These are phyloP conservation scores for Cicer arietinum DNA, from an alignment of 306 rosid genomes.

Conservation along the genomic window DNA sequence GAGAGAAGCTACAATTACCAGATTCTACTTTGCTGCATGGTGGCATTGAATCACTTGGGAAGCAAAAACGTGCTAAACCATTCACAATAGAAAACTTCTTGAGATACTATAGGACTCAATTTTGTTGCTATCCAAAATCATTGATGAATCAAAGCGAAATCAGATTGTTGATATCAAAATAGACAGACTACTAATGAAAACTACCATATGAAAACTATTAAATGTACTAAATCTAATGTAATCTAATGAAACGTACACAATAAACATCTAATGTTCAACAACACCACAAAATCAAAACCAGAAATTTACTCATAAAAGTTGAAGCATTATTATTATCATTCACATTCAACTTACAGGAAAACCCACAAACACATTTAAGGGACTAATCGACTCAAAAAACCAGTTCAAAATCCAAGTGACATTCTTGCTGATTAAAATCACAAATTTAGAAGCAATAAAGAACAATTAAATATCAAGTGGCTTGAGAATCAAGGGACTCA, in stretches of 20 bases:
- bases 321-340: slow-evolving; percentile 62
- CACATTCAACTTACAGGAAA: slow-evolving; percentile 42
- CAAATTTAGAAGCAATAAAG: slow-evolving; percentile 41
- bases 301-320: slow-evolving; percentile 40
- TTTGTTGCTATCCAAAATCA: slow-evolving; percentile 1
- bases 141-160: slow-evolving; percentile 39
- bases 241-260: slow-evolving; percentile 36
- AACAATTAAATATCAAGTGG: slow-evolving; percentile 39
- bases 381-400: slow-evolving; percentile 43
- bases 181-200: slow-evolving; percentile 21
- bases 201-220: slow-evolving; percentile 27
- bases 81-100: slow-evolving; percentile 33
- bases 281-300: slow-evolving; percentile 48
- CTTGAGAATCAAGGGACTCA: slow-evolving; percentile 30
- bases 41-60: too few relatives aligned
- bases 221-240: slow-evolving; percentile 37
- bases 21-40: too few relatives aligned
- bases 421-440: slow-evolving; percentile 43
- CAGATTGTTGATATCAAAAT: slow-evolving; percentile 39
- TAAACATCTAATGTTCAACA: slow-evolving; percentile 37
- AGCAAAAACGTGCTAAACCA: background rate
- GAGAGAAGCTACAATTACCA: too few relatives aligned
- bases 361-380: slow-evolving; percentile 52
- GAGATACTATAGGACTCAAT: slow-evolving; percentile 1
- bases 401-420: slow-evolving; percentile 47